phyloP scores from a whole-genome alignment of 139 green algal genomes.

The Deuterostichococcus epilithicus region DNA sequence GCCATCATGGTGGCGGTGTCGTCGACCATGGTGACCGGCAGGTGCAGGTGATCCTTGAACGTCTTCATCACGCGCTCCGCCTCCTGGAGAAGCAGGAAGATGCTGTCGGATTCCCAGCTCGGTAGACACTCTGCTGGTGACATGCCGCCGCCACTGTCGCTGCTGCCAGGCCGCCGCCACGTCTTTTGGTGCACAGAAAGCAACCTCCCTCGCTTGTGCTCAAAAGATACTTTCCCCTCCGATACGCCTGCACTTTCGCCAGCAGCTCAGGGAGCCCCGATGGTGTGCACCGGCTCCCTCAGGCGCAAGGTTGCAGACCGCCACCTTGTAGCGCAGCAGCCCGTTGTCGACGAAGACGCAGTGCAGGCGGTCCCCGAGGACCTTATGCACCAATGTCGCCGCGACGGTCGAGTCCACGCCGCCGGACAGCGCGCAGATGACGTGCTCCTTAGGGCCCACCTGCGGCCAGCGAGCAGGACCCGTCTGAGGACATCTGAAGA shows the following conservation, averaged over 20 bases:
- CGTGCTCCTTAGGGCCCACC: conserved; percentile 85
- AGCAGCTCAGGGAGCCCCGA: not conserved
- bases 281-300: not conserved
- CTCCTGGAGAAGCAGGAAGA: conserved; percentile 57
- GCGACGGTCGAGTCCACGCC: conserved; percentile 97
- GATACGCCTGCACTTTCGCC: not conserved
- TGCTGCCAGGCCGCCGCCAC: no score
- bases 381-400: conserved; percentile 93
- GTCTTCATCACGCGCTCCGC: conserved; percentile 91
- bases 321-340: conserved; percentile 79
- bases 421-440: conserved; percentile 97
- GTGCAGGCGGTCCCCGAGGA: conserved; percentile 95
- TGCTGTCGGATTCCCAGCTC: no score
- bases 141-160: no score
- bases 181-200: no score
- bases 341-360: conserved; percentile 99
- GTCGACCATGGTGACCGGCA: conserved; percentile 94
- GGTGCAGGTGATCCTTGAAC: conserved; percentile 94
- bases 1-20: conserved; percentile 55
- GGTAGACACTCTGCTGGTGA: no score
- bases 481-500: no score
- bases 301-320: not conserved
- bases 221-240: no score
- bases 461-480: no score
- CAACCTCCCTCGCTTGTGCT: no score